Base-by-base conservation (phyloP, 768 basidiomycete species). In the Omphalotus guepiniiformis region DNA sequence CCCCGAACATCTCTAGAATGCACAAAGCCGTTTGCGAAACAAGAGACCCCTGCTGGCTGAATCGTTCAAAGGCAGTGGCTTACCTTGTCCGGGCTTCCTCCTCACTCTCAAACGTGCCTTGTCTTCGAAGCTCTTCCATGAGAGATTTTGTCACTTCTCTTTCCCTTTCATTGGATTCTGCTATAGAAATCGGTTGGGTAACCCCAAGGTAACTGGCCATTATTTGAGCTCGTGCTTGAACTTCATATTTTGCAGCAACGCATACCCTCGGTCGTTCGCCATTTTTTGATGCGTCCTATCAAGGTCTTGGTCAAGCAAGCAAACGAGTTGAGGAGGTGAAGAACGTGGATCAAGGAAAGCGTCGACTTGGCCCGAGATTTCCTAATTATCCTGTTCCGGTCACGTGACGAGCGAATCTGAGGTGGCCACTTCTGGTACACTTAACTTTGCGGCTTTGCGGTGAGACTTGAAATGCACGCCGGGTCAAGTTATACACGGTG, bases 1-100 rank as follows among this genome's bases (percentile, higher is more conserved):
- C 27, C 22, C 12, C 22, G 22, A n/a, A 21, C 22, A 22, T 27
- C 26, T 16, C 18, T 29, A 7, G 12, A 22, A 2, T 15, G 15
- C 19, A 27, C 19, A 43, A 7, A 11, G 19, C 12, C 9, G 18
- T 39, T 11, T 12, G 9, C 9, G 37, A 39, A 39, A 19, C 9
- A 39, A 39, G 19, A 39, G 9, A 19, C 8, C 18, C 8, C 19
- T 11, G 19, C 8, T 7, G 9, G 19, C 37, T 7, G 18, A 19
- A 21, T 35, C 47, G 53, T 47, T 41, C 42, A 45, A 28, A 42
- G 45, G 40, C 39, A 51, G 37, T 34, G 11, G 63, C 87, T 71
- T 63, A 96, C 95, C 95, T 84, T 52, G 80, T 85, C 65, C 86
- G 79, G 22, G 89, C 76, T 65, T 97, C 93, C 45, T 90, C 85